These are phyloP conservation scores for Ustilago esculenta DNA, from an alignment of 1,284 basidiomycete genomes.

Conservation along the genomic window DNA sequence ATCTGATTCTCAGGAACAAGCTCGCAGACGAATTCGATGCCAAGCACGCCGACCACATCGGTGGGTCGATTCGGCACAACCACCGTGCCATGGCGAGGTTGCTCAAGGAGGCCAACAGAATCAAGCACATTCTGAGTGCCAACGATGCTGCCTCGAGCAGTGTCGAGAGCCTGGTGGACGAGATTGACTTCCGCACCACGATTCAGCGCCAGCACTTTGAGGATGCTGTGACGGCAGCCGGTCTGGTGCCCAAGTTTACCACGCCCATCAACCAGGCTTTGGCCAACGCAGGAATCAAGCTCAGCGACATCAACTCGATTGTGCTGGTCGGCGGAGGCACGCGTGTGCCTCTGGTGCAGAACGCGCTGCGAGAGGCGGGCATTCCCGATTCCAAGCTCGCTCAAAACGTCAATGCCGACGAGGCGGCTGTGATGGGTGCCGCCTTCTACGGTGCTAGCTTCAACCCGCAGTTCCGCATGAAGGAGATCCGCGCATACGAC, in stretches of 20 bases:
- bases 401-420: conserved; percentile 95
- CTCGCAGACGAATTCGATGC: conserved; percentile 81
- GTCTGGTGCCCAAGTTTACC: conserved; percentile 47
- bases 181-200: conserved; percentile 86
- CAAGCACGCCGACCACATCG: conserved; percentile 68
- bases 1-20: conserved; percentile 83
- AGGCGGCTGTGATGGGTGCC: conserved; percentile 90
- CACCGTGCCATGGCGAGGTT: conserved; percentile 89
- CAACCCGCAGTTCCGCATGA: conserved; percentile 92
- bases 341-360: conserved; percentile 89
- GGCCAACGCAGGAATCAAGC: conserved; percentile 74
- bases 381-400: conserved; percentile 63
- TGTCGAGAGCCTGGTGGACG: conserved; percentile 87
- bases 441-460: conserved; percentile 90
- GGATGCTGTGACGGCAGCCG: conserved; percentile 48
- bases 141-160: conserved; percentile 81
- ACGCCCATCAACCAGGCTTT: conserved; percentile 77
- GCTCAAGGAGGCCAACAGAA: conserved; percentile 88
- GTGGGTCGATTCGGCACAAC: conserved; percentile 70
- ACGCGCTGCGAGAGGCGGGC: conserved; percentile 66
- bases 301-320: conserved; percentile 83
- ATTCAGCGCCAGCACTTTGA: conserved; percentile 83
- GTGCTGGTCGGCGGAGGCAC: conserved; percentile 90
- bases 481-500: conserved; percentile 86
- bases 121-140: conserved; percentile 92